Evolutionary conservation across 768 basidiomycete species (phyloP).

Genomic region (Lyophyllum atratum): DNA sequence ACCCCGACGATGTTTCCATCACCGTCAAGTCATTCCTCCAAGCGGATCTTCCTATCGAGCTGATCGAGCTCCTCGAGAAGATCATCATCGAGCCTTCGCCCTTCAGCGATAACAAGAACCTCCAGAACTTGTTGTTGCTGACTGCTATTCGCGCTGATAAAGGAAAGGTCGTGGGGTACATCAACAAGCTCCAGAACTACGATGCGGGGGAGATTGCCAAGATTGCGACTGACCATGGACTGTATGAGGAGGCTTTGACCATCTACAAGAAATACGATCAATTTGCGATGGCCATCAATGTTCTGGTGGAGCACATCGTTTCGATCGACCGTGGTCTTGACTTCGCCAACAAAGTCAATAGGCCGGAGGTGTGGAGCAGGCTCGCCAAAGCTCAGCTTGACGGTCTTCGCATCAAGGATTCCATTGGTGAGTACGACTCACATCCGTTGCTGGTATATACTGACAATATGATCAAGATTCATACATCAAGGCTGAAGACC

Average conservation of each 20-base stretch:
- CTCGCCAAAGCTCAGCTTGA: constrained; percentile 99
- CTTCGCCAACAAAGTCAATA: constrained; percentile 95
- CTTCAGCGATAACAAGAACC: constrained; percentile 95
- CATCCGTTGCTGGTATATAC: neutral
- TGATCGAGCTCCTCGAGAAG: constrained; percentile 97
- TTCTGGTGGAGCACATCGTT: constrained; percentile 97
- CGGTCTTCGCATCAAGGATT: constrained; percentile 96
- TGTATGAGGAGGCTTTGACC: constrained; percentile 95
- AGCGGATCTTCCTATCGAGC: constrained; percentile 94
- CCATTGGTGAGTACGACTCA: constrained; percentile 67
- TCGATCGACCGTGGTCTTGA: constrained; percentile 96
- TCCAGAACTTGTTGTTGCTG: constrained; percentile 92
- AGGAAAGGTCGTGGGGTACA: constrained; percentile 97
- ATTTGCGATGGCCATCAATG: constrained; percentile 94
- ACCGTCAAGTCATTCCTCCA: constrained; percentile 99
- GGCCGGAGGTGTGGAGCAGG: constrained; percentile 95
- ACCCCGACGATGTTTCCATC: constrained; percentile 97
- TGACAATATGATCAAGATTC: constrained; percentile 58
- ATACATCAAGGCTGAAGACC: constrained; percentile 96
- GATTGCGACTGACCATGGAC: constrained; percentile 94
- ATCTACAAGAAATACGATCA: constrained; percentile 98
- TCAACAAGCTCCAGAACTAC: constrained; percentile 96
- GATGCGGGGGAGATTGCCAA: constrained; percentile 93
- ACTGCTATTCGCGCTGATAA: constrained; percentile 98
- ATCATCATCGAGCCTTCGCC: constrained; percentile 97